Percentiles rank a stretch among this genome's conserved stretches.
Conservation (phyloP, 2,329 filamentous ascomycete species). For the Ceratocystis lukuohia region DNA sequence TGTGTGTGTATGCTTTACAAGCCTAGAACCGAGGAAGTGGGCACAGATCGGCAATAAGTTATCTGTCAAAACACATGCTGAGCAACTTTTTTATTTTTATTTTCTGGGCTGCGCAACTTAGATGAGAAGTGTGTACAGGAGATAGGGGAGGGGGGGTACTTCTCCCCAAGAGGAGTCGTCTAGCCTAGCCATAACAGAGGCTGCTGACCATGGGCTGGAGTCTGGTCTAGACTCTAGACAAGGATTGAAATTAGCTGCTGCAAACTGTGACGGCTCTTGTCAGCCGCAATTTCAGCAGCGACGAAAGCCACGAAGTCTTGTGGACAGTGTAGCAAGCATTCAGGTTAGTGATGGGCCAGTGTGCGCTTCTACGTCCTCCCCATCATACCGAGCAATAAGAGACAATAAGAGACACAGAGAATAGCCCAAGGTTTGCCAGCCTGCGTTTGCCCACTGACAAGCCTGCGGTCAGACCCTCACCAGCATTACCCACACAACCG, state of each 20-base stretch:
- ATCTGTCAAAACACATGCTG: neutral
- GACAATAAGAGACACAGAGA: too few species aligned
- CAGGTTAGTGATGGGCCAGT: too few species aligned
- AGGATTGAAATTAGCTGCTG: neutral
- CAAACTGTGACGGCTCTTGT: neutral
- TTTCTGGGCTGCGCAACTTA: too few species aligned
- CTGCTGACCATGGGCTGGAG: neutral
- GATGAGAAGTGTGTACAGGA: too few species aligned
- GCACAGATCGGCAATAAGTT: neutral
- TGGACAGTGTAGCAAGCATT: too few species aligned
- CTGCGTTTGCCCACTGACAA: neutral
- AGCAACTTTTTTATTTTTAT: neutral
- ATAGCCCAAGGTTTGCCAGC: too few species aligned
- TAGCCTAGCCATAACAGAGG: neutral
- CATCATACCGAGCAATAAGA: too few species aligned
- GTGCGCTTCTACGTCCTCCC: too few species aligned
- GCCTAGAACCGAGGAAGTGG: neutral
- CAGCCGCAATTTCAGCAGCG: constrained; percentile 1
- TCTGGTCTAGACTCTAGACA: neutral
- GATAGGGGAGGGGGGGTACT: too few species aligned
- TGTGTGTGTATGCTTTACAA: neutral
- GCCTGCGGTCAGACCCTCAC: neutral
- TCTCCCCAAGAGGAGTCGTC: too few species aligned
- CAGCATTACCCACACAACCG: neutral
- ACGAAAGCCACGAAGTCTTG: neutral